Evolutionary conservation across 192 early-diverging fungal species (phyloP), one percentile per base, ranked within the genome.

Genomic region (Linnemannia elongata): DNA sequence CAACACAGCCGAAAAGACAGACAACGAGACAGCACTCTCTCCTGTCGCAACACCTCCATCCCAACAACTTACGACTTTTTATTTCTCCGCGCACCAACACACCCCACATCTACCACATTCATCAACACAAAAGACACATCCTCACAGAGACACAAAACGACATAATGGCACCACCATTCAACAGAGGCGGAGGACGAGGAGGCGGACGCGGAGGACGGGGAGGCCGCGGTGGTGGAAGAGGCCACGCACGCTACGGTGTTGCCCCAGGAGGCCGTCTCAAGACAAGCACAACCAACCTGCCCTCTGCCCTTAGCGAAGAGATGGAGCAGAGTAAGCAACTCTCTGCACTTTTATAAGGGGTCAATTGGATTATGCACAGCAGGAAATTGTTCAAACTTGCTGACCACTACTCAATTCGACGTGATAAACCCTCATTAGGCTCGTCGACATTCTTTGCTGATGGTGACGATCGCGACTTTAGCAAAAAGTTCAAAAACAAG

Each of bases 381-480:
- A 12, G n/a, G 15, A 42, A 41, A 30, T 47, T n/a, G 13, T 45
- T 45, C 22, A 27, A 5, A 24, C 1, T 10, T 27, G n/a, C n/a
- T 57, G 8, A 57, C n/a, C 24, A 24, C 9, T 10, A 66, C 38
- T 49, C 35, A 30, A 30, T 1, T 39, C 33, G 30, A 66, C 60
- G 60, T 12, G 10, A 52, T 52, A 52, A 33, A 20, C 41, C 41
- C 10, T 22, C 9, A 69, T 30, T 69, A 87, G 85, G 72, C 27
- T 78, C 85, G 0, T 87, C 85, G n/a, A 45, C 54, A 52, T 87
- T 87, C 72, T 75, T 82, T 84, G 73, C 78, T 41, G 90, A 89
- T 13, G 83, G 75, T 5, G 91, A 92, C 66, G 82, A 90, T 75
- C 89, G 91, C 39, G 85, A 89, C 63, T 92, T 92, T 70, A 86